These are phyloP conservation scores for Wickerhamiella dianesei DNA, from an alignment of 805 yeast species.

Conservation along the genomic window DNA sequence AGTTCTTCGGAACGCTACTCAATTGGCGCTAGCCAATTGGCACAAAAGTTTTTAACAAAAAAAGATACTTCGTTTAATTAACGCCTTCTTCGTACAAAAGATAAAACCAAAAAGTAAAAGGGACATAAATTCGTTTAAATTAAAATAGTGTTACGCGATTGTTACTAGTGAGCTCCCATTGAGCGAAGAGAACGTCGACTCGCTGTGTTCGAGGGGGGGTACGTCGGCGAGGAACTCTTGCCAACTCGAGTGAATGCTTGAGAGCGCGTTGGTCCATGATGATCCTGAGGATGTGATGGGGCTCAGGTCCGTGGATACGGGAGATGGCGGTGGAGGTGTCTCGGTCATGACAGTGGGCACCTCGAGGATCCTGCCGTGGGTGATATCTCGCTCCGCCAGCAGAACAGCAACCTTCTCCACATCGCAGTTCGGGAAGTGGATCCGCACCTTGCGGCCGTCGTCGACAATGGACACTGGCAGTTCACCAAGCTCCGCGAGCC, in stretches of 20 bases:
- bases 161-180: neutral
- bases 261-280: neutral
- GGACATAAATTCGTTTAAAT: neutral
- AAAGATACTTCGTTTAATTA: too few relatives aligned
- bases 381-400: slow-evolving; percentile 45
- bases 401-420: slow-evolving; percentile 40
- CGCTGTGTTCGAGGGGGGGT: neutral
- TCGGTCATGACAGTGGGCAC: slow-evolving; percentile 1
- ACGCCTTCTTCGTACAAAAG: too few relatives aligned
- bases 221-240: neutral
- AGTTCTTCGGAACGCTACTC: too few relatives aligned
- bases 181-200: neutral
- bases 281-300: neutral
- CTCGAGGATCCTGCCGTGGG: slow-evolving; percentile 38
- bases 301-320: neutral
- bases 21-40: too few relatives aligned
- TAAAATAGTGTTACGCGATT: neutral
- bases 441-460: slow-evolving; percentile 30
- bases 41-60: too few relatives aligned
- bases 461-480: slow-evolving; percentile 41
- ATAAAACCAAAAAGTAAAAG: too few relatives aligned
- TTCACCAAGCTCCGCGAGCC: slow-evolving; percentile 46
- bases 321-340: neutral
- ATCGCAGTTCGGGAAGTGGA: slow-evolving; percentile 64
- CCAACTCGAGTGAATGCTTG: neutral